A percentile compares a stretch with the other conserved stretches of the same genome.
Evolutionary conservation across 108 stramenopile species (phyloP).

Genomic region (Cylindrotheca closterium): DNA sequence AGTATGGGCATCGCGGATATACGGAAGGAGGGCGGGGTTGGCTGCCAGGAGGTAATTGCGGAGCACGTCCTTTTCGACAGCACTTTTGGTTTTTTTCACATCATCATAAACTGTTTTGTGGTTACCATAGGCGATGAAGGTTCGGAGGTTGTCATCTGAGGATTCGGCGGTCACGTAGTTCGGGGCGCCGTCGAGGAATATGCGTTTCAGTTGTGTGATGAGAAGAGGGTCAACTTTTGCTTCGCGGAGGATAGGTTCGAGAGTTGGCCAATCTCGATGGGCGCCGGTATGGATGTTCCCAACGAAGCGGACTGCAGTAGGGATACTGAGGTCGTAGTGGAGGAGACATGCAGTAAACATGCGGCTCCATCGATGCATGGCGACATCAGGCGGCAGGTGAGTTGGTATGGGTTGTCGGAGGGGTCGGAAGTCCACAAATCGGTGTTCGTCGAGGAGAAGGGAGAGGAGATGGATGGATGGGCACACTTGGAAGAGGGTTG

Average conservation of each 20-base stretch:
- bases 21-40: not conserved
- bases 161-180: not conserved
- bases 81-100: not conserved
- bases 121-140: slow-evolving; percentile 18
- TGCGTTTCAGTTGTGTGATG: not conserved
- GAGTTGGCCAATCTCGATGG: not conserved
- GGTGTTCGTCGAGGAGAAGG: not conserved
- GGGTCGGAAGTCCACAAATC: not conserved
- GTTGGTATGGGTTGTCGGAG: not conserved
- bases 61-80: slow-evolving; percentile 7
- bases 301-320: not conserved
- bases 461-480: not conserved
- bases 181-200: slow-evolving; percentile 5
- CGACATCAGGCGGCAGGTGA: not conserved
- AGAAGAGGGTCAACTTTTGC: not conserved
- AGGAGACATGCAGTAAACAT: slow-evolving; percentile 3
- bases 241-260: not conserved
- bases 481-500: not conserved
- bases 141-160: slow-evolving; percentile 12
- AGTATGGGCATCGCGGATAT: slow-evolving; percentile 7
- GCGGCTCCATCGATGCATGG: not conserved
- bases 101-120: slow-evolving; percentile 5
- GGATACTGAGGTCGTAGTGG: not conserved
- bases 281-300: slow-evolving; percentile 6
- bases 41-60: slow-evolving; percentile 1